Percentiles rank a stretch among this genome's conserved stretches.
phyloP scores from a whole-genome alignment of 2,329 filamentous ascomycete species.

The Phaeosphaeria sp. region DNA sequence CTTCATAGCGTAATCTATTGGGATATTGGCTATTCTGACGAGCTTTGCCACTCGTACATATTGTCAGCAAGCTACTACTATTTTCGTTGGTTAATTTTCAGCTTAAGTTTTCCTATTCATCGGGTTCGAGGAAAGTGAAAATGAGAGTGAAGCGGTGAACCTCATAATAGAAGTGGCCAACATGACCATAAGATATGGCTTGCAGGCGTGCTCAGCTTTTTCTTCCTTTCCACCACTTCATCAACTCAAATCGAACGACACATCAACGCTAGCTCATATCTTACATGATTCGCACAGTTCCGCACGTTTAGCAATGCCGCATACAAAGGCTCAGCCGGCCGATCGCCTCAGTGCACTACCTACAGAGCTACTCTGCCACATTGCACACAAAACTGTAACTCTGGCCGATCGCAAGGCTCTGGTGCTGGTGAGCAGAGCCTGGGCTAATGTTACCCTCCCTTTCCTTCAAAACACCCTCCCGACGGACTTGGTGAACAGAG shows the following conservation, averaged over 20 bases:
- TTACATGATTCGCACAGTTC: neutral
- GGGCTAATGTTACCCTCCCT: constrained; percentile 1
- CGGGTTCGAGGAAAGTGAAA: too few species aligned
- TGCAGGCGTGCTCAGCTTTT: too few species aligned
- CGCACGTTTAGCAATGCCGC: neutral
- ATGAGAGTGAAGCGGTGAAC: too few species aligned
- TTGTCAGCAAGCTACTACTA: too few species aligned
- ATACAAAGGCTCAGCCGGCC: neutral
- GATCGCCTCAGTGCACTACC: constrained; percentile 3
- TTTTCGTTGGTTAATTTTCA: too few species aligned
- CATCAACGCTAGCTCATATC: neutral
- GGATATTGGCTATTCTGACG: too few species aligned
- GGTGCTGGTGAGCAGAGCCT: neutral
- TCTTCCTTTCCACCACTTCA: too few species aligned
- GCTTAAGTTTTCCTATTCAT: too few species aligned
- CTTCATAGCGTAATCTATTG: too few species aligned
- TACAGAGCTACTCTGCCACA: neutral
- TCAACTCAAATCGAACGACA: neutral
- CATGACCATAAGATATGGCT: too few species aligned
- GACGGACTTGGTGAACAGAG: neutral
- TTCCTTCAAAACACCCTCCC: constrained; percentile 1
- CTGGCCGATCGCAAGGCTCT: constrained; percentile 1
- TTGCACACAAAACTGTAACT: neutral
- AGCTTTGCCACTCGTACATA: too few species aligned
- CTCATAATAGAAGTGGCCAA: too few species aligned